These are phyloP conservation scores for Otatea glauca DNA, from an alignment of 176 grass and related monocot genomes.

Conservation along the genomic window DNA sequence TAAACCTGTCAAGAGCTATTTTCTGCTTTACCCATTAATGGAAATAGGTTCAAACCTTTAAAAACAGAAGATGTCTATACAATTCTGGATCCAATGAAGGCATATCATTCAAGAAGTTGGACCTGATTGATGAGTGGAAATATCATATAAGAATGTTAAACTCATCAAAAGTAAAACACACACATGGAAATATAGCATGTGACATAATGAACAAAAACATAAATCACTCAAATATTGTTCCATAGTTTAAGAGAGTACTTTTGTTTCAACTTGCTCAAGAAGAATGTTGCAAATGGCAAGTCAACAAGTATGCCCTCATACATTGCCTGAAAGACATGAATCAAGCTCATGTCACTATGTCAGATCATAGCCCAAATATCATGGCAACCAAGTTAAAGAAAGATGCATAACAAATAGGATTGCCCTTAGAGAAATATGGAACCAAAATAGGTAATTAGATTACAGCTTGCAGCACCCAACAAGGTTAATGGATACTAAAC, in stretches of 20 bases:
- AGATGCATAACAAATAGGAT: not conserved
- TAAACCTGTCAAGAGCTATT: slow-evolving; percentile 20
- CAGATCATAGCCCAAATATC: slow-evolving; percentile 31
- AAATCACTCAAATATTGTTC: slow-evolving; percentile 15
- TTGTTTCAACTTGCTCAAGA: slow-evolving; percentile 96
- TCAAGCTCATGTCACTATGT: slow-evolving; percentile 30
- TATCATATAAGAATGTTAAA: slow-evolving; percentile 21
- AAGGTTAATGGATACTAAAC: slow-evolving; percentile 6
- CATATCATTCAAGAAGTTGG: slow-evolving; percentile 95
- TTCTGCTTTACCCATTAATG: slow-evolving; percentile 23
- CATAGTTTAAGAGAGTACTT: slow-evolving; percentile 59
- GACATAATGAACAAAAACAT: slow-evolving; percentile 14
- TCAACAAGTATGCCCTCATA: slow-evolving; percentile 98
- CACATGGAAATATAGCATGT: slow-evolving; percentile 20
- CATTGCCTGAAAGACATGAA: slow-evolving; percentile 70
- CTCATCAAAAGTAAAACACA: slow-evolving; percentile 32
- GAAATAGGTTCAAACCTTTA: slow-evolving; percentile 69
- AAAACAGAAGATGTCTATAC: slow-evolving; percentile 92
- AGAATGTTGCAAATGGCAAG: slow-evolving; percentile 94
- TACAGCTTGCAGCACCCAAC: slow-evolving; percentile 15
- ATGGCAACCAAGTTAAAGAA: slow-evolving; percentile 7
- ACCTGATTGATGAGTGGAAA: slow-evolving; percentile 55
- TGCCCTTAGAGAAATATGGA: not conserved
- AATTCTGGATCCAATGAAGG: slow-evolving; percentile 97
- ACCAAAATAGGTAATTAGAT: slow-evolving; percentile 21